Base-by-base conservation (phyloP, 2,329 filamentous ascomycete genomes). In the Talaromyces piceae region DNA sequence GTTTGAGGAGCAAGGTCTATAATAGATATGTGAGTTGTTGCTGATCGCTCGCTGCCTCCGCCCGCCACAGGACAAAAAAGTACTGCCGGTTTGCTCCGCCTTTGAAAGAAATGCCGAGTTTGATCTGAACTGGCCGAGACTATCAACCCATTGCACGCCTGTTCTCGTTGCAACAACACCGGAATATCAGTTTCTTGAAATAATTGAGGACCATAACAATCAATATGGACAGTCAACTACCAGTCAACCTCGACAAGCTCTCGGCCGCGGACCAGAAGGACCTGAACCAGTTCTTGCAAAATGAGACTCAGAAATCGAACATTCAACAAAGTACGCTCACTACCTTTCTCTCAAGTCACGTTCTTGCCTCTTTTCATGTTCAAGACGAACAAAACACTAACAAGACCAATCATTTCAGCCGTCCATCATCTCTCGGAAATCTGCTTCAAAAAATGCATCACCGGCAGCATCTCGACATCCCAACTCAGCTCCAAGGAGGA, bases 371-470 rank as follows among this genome's bases (percentile, higher is more conserved):
- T 5, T 16, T 4, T 3, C 6, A 13, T 13, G n/a, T 7, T 4
- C 11, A 31, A 31, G n/a, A 16, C 16, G n/a, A 22, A 43, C 25
- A 9, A 25, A 43, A 12, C 28, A 4, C 43, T n/a, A 41, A 31
- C 13, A 16, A 27, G 41, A 48, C 53, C 23, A 49, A n/a, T 31
- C 11, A 9, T 33, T 18, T 18, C 30, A 82, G 83, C 77, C n/a
- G 80, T 86, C 54, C 83, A 86, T 69, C 72, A 73, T 58, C 73
- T 86, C 30, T 82, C 82, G 41, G 86, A 93, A 62, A 81, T 87
- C 54, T 98, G 93, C 80, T 98, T 91, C 84, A 89, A 84, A 67
- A 97, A 96, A 75, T 98, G 93, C 77, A 77, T 96, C 55, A 86
- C 87, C 7, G 77, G 77, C 55, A 80, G 82, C n/a, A n/a, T n/a